phyloP scores from a whole-genome alignment of 2,329 filamentous ascomycete genomes.

The Fusarium sp. region DNA sequence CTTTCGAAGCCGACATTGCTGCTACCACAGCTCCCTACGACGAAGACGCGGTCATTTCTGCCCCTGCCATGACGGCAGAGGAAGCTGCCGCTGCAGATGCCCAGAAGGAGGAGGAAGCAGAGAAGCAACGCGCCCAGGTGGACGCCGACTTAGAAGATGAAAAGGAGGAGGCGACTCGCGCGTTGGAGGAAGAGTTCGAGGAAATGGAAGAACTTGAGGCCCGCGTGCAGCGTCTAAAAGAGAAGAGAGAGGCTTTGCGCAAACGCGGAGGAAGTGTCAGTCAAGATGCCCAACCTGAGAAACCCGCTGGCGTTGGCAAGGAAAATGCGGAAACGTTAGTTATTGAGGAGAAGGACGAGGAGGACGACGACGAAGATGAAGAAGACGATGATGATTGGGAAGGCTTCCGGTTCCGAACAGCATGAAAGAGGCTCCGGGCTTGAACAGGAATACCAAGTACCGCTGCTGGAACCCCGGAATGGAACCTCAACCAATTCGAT shows the following conservation, averaged over 20 bases:
- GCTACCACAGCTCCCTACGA: constrained; percentile 52
- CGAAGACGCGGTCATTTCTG: constrained; percentile 71
- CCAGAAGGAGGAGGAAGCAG: constrained; percentile 62
- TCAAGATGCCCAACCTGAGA: constrained; percentile 43
- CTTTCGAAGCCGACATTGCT: constrained; percentile 86
- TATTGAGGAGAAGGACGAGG: constrained; percentile 57
- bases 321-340: constrained; percentile 46
- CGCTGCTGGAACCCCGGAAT: neutral
- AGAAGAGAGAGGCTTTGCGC: constrained; percentile 75
- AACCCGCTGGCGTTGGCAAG: constrained; percentile 38
- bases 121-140: constrained; percentile 63
- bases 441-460: neutral
- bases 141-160: constrained; percentile 72
- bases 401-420: constrained; percentile 62
- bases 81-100: constrained; percentile 68
- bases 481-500: neutral
- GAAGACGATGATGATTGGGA: constrained; percentile 66
- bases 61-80: constrained; percentile 73
- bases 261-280: constrained; percentile 51
- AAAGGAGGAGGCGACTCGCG: constrained; percentile 78
- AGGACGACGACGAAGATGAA: constrained; percentile 60
- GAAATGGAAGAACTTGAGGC: constrained; percentile 84
- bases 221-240: constrained; percentile 74
- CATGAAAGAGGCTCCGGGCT: constrained; percentile 1
- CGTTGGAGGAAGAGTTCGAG: constrained; percentile 81